phyloP scores from a whole-genome alignment of 2,329 filamentous ascomycete species.

The Cordyceps farinosa region DNA sequence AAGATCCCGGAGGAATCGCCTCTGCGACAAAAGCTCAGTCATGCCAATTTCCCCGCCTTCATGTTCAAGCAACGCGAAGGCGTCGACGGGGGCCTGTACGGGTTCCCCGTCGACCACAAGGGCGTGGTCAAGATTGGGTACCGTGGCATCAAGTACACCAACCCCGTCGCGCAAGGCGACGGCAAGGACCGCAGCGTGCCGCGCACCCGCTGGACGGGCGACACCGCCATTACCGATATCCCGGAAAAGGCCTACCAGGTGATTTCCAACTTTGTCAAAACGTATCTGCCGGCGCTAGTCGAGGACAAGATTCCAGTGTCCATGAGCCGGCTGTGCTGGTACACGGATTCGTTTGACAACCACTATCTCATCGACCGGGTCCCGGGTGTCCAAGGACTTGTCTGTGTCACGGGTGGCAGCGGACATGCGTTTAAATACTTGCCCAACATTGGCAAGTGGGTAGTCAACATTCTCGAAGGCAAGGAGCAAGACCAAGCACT shows the following conservation, averaged over 20 bases:
- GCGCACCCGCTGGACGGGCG: conserved; percentile 35
- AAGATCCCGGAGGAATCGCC: conserved; percentile 36
- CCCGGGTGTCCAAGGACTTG: conserved; percentile 54
- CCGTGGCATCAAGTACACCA: conserved; percentile 49
- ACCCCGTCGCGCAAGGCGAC: conserved; percentile 36
- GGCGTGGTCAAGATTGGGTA: conserved; percentile 49
- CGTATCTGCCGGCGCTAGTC: conserved; percentile 42
- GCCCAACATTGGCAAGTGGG: conserved; percentile 53
- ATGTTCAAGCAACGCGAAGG: conserved; percentile 32
- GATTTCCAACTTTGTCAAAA: conserved; percentile 33
- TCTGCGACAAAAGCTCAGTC: conserved; percentile 39
- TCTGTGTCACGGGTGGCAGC: conserved; percentile 58
- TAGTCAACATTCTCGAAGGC: conserved; percentile 49
- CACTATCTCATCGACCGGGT: conserved; percentile 33
- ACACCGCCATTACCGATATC: conserved; percentile 23
- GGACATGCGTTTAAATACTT: conserved; percentile 63
- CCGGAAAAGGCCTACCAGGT: conserved; percentile 28
- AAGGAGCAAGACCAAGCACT: conserved; percentile 28
- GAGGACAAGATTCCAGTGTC: conserved; percentile 22
- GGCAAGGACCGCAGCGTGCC: conserved; percentile 38
- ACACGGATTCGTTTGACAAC: conserved; percentile 33
- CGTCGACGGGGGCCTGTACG: conserved; percentile 42
- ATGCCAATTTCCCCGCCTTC: conserved; percentile 42
- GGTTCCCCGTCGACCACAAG: conserved; percentile 42
- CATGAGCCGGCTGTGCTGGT: conserved; percentile 33